phyloP scores from a whole-genome alignment of 2,329 filamentous ascomycete species.

The Nigrospora oryzae region DNA sequence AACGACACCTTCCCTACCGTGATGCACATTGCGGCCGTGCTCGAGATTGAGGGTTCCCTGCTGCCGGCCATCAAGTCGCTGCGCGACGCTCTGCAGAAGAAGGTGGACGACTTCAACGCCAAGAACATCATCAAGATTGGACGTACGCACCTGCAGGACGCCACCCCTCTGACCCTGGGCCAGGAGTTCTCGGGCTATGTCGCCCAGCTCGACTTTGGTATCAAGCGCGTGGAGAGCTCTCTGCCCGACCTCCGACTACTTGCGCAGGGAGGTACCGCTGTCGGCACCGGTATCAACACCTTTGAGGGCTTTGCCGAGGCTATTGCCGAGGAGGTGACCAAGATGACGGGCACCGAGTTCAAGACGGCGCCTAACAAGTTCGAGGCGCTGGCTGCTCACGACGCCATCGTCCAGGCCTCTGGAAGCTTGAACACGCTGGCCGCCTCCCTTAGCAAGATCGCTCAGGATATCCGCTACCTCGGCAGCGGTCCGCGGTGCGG shows the following conservation, averaged over 20 bases:
- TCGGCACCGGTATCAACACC: conserved; percentile 96
- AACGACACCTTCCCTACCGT: conserved; percentile 99
- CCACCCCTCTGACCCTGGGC: conserved; percentile 87
- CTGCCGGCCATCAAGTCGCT: conserved; percentile 77
- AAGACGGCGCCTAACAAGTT: conserved; percentile 98
- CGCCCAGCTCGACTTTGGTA: conserved; percentile 83
- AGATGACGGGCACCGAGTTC: conserved; percentile 89
- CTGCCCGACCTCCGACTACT: conserved; percentile 80
- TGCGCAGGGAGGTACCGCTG: conserved; percentile 92
- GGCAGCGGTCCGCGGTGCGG: conserved; percentile 93
- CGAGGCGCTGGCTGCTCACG: conserved; percentile 90
- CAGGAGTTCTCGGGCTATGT: conserved; percentile 99
- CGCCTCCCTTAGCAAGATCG: conserved; percentile 90
- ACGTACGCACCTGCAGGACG: conserved; percentile 93
- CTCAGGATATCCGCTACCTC: conserved; percentile 94
- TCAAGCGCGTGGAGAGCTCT: conserved; percentile 75
- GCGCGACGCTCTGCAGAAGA: conserved; percentile 75
- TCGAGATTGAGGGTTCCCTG: conserved; percentile 82
- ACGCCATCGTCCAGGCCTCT: conserved; percentile 89
- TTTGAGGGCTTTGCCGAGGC: conserved; percentile 92
- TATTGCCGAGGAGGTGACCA: conserved; percentile 82
- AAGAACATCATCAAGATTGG: conserved; percentile 98
- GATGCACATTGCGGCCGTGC: conserved; percentile 97
- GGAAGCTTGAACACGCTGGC: conserved; percentile 92
- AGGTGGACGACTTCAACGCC: conserved; percentile 77